Percentiles rank a stretch among this genome's conserved stretches.
Conservation (phyloP, 1,284 basidiomycete genomes). For the Gomphus bonarii region DNA sequence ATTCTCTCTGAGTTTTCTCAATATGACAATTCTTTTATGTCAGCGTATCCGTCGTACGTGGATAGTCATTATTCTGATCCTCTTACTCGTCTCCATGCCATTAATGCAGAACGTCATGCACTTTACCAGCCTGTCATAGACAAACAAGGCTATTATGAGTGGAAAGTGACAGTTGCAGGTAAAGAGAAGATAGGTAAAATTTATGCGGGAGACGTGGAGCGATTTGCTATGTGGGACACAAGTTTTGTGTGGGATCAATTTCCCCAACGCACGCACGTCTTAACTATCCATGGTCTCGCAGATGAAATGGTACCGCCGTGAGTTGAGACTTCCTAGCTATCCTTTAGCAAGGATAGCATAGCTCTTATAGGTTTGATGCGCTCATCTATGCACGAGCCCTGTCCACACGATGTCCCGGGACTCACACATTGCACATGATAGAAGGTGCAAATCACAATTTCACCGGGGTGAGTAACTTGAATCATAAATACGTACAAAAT, state of each 20-base stretch:
- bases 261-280: slow-evolving; percentile 45
- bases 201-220: slow-evolving; percentile 44
- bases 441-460: slow-evolving; percentile 71
- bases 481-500: background rate
- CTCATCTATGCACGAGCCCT: slow-evolving; percentile 54
- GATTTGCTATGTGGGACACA: slow-evolving; percentile 52
- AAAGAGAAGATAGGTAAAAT: slow-evolving; percentile 41
- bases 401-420: slow-evolving; percentile 46
- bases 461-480: slow-evolving; percentile 32
- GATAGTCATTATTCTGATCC: background rate
- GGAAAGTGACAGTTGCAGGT: slow-evolving; percentile 51
- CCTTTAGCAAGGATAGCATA: background rate
- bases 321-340: slow-evolving; percentile 20
- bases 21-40: background rate
- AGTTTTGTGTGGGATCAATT: slow-evolving; percentile 55
- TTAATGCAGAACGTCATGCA: slow-evolving; percentile 23
- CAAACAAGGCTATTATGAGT: slow-evolving; percentile 45
- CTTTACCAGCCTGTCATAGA: slow-evolving; percentile 38
- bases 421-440: slow-evolving; percentile 53
- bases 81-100: background rate
- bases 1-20: background rate
- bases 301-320: slow-evolving; percentile 60
- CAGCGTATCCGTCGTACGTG: background rate
- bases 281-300: slow-evolving; percentile 58
- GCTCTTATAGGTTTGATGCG: slow-evolving; percentile 48